A percentile compares a stretch with the other conserved stretches of the same genome.
Evolutionary conservation across 192 early-diverging fungal genomes (phyloP).

Genomic region (Coemansia sp.): DNA sequence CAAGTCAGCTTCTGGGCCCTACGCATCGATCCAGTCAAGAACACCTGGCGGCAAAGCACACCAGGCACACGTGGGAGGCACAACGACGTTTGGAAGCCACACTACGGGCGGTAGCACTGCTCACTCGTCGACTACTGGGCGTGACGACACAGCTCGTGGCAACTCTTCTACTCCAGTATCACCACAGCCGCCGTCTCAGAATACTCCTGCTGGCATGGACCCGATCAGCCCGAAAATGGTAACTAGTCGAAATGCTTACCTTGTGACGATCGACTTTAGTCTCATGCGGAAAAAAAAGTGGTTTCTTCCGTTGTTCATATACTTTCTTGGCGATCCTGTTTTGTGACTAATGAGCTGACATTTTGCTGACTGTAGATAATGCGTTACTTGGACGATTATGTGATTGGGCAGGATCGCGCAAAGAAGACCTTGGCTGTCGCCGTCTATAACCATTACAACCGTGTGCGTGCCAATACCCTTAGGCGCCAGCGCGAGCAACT

Average conservation of each 20-base stretch:
- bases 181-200: constrained; percentile 13
- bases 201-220: constrained; percentile 29
- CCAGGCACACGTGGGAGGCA: background rate
- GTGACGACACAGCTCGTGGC: constrained; percentile 16
- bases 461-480: constrained; percentile 68
- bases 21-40: constrained; percentile 8
- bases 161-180: constrained; percentile 7
- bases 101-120: constrained; percentile 14
- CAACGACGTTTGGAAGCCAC: constrained; percentile 5
- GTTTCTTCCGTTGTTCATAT: background rate
- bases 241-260: constrained; percentile 8
- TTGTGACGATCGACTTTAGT: background rate
- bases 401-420: constrained; percentile 82
- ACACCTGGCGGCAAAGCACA: constrained; percentile 4
- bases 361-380: constrained; percentile 57
- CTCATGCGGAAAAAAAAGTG: background rate
- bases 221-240: constrained; percentile 50
- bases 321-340: background rate
- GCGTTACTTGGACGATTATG: constrained; percentile 79
- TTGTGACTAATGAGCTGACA: background rate
- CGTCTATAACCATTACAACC: constrained; percentile 82
- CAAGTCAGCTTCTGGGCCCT: background rate
- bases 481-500: constrained; percentile 49
- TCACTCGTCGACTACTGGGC: constrained; percentile 11
- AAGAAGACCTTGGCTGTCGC: constrained; percentile 84